A percentile compares a stretch with the other conserved stretches of the same genome.
These are phyloP conservation scores for Chondrus crispus DNA, from an alignment of 23 red algal species.

Conservation along the genomic window DNA sequence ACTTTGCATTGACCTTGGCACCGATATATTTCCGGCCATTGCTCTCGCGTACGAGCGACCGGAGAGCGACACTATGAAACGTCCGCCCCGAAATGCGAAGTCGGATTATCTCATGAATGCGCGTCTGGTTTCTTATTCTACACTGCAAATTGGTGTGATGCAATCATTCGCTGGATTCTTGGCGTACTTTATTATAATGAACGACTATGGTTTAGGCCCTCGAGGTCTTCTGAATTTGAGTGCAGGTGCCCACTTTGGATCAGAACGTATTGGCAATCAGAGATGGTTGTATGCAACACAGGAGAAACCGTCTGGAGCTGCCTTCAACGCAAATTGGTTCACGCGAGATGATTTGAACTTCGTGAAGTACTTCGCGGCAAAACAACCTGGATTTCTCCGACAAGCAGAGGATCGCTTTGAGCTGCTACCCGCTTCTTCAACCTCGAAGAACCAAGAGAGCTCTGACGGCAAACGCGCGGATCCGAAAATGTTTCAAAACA, in stretches of 20 bases:
- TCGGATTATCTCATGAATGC: constrained; percentile 41
- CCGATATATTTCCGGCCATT: constrained; percentile 76
- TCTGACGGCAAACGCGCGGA: not conserved
- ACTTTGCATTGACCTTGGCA: constrained; percentile 64
- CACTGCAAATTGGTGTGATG: constrained; percentile 59
- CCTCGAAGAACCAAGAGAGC: not conserved
- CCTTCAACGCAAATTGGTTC: constrained; percentile 46
- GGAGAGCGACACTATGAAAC: constrained; percentile 58
- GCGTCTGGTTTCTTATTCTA: constrained; percentile 46
- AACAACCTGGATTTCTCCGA: not conserved
- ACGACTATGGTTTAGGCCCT: constrained; percentile 59
- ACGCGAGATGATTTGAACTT: constrained; percentile 22
- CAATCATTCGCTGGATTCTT: constrained; percentile 62
- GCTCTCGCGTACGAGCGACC: constrained; percentile 57
- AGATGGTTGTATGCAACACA: constrained; percentile 59
- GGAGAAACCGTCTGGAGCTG: constrained; percentile 7
- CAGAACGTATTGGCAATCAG: constrained; percentile 25
- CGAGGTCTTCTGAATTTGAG: constrained; percentile 2
- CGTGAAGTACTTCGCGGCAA: constrained; percentile 30
- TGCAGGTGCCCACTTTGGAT: constrained; percentile 39
- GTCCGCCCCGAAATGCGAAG: constrained; percentile 40
- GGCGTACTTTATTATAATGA: constrained; percentile 57
- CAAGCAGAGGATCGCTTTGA: constrained; percentile 42
- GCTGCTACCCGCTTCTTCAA: not conserved
- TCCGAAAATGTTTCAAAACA: constrained; percentile 52